A percentile compares a stretch with the other conserved stretches of the same genome.
Conservation (phyloP, 2,329 filamentous ascomycete species). For the Colletotrichum graminicola region DNA sequence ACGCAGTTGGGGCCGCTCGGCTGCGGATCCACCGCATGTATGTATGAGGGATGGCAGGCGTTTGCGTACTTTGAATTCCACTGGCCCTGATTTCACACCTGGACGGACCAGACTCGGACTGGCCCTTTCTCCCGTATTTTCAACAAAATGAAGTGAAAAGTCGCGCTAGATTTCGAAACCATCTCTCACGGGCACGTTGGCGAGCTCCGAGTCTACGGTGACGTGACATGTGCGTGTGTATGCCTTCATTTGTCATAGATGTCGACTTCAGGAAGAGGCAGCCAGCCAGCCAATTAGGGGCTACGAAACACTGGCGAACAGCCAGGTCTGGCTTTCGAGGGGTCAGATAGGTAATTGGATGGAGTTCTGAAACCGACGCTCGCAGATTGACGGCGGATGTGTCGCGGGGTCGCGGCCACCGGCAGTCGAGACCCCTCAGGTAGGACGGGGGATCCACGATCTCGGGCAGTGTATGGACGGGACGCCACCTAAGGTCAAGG, state of each 20-base stretch:
- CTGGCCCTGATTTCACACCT: constrained; percentile 30
- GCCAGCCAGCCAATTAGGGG: neutral
- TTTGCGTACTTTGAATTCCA: constrained; percentile 43
- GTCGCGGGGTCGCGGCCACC: neutral
- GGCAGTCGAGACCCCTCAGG: constrained; percentile 4
- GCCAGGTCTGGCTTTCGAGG: neutral
- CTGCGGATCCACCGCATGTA: constrained; percentile 45
- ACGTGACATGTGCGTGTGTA: neutral
- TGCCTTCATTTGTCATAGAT: constrained; percentile 11
- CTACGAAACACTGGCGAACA: neutral
- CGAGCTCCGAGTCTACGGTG: neutral
- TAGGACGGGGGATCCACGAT: constrained; percentile 16
- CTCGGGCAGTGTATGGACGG: constrained; percentile 14
- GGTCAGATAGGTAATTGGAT: neutral
- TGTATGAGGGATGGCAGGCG: constrained; percentile 44
- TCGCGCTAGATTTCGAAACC: neutral
- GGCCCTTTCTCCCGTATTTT: neutral
- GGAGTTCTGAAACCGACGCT: constrained; percentile 17
- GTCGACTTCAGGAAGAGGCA: neutral
- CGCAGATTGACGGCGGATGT: neutral
- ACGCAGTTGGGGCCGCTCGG: constrained; percentile 32
- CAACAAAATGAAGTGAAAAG: neutral
- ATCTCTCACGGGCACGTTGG: neutral
- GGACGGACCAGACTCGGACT: neutral
- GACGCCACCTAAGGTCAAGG: neutral